Conservation (phyloP, 73 alveolate genomes). For the Durusdinium trenchii region DNA sequence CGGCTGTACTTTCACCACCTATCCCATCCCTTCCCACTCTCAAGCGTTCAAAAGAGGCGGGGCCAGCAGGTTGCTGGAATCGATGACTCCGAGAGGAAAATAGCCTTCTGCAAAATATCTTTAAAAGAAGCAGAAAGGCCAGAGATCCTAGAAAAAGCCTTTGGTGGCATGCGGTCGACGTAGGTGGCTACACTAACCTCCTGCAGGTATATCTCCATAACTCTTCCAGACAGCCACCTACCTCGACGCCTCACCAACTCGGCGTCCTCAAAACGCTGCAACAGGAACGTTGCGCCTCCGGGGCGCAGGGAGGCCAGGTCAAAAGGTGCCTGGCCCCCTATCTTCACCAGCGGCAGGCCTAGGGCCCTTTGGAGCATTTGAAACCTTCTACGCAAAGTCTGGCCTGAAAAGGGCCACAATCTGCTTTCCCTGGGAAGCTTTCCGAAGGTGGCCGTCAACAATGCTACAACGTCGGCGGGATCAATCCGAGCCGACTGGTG, state of each 20-base stretch:
- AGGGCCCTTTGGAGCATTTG: neutral
- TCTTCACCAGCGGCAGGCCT: neutral
- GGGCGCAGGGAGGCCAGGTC: neutral
- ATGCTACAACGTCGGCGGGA: neutral
- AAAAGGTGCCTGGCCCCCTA: neutral
- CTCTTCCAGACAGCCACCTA: neutral
- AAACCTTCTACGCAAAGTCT: neutral
- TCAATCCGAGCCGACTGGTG: slow-evolving; percentile 17
- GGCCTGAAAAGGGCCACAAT: neutral
- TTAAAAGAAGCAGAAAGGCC: too few species aligned
- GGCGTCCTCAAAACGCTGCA: neutral
- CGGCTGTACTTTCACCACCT: too few species aligned
- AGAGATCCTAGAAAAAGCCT: too few species aligned
- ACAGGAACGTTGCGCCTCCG: neutral
- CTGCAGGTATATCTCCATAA: neutral
- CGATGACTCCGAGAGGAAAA: too few species aligned
- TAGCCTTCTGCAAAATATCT: too few species aligned
- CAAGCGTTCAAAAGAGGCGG: too few species aligned
- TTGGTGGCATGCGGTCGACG: too few species aligned
- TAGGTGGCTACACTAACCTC: too few species aligned
- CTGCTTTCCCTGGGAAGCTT: neutral
- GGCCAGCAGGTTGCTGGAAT: too few species aligned
- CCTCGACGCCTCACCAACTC: neutral
- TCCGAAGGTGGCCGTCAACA: neutral
- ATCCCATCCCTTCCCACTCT: too few species aligned